Evolutionary conservation across 306 rosid genomes (phyloP).

Genomic region (Prunus mongolica): DNA sequence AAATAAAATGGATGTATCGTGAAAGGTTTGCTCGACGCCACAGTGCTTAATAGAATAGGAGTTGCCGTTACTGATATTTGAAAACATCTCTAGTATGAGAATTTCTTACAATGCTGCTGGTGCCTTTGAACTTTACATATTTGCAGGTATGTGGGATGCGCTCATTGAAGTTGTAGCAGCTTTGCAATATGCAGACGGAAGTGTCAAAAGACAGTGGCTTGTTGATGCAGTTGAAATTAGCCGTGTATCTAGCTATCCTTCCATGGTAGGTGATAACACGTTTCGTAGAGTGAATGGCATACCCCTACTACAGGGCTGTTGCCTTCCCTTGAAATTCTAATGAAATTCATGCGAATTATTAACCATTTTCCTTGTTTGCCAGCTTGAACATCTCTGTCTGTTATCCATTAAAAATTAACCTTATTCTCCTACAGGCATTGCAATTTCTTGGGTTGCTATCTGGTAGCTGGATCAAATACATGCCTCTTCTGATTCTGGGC

Average conservation of each 20-base stretch:
- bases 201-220: conserved; percentile 76
- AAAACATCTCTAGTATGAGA: neutral
- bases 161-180: conserved; percentile 77
- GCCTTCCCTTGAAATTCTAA: neutral
- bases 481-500: conserved; percentile 75
- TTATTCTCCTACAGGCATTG: conserved; percentile 49
- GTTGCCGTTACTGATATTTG: neutral
- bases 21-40: neutral
- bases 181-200: conserved; percentile 71
- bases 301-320: neutral
- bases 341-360: neutral
- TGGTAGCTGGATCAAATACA: conserved; percentile 76
- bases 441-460: conserved; percentile 71
- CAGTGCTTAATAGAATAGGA: neutral
- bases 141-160: conserved; percentile 71
- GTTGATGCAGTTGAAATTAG: conserved; percentile 81
- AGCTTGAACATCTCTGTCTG: neutral
- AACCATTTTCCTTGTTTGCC: neutral
- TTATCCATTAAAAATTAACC: neutral
- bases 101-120: conserved; percentile 12
- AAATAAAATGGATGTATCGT: neutral
- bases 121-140: conserved; percentile 12
- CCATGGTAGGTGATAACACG: conserved; percentile 51
- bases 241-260: conserved; percentile 74
- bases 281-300: neutral